Percentiles rank a stretch among this genome's conserved stretches.
phyloP scores from a whole-genome alignment of 2,329 filamentous ascomycete genomes.

The Hymenoscyphus repandus region DNA sequence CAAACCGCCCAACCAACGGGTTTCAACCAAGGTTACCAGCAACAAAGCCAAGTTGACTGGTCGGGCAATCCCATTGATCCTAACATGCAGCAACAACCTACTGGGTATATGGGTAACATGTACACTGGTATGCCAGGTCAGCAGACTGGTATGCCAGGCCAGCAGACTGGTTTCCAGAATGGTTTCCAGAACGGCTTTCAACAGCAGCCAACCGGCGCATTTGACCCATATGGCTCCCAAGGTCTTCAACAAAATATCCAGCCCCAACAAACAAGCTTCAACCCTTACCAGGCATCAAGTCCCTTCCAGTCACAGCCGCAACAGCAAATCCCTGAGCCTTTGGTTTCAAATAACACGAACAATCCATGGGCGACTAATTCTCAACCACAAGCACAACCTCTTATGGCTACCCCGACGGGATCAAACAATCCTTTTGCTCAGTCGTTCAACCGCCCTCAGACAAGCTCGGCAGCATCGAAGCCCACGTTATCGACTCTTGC shows the following conservation, averaged over 20 bases:
- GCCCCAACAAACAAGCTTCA: conserved; percentile 45
- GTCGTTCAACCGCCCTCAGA: conserved; percentile 59
- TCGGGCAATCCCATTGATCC: conserved; percentile 90
- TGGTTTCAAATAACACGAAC: conserved; percentile 75
- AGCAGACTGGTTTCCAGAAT: conserved; percentile 60
- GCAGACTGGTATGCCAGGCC: conserved; percentile 50
- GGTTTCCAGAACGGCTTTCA: conserved; percentile 66
- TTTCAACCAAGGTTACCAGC: conserved; percentile 95
- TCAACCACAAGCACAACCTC: conserved; percentile 49
- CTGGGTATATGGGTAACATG: conserved; percentile 55
- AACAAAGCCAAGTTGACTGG: conserved; percentile 94
- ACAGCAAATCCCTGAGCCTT: conserved; percentile 48
- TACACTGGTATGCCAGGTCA: conserved; percentile 44
- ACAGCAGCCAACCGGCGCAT: conserved; percentile 58
- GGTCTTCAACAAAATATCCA: conserved; percentile 38
- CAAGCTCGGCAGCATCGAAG: conserved; percentile 48
- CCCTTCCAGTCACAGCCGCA: conserved; percentile 42
- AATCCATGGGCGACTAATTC: conserved; percentile 81
- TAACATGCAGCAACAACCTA: conserved; percentile 72
- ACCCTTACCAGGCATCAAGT: conserved; percentile 42
- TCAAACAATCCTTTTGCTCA: conserved; percentile 96
- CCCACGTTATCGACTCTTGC: conserved; percentile 70
- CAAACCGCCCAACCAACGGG: conserved; percentile 65
- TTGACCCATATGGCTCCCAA: conserved; percentile 64
- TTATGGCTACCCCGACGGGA: conserved; percentile 82